Evolutionary conservation across 208 protist genomes (phyloP), one percentile per base, ranked within the genome.

Genomic region (Trypanosoma lewisi): DNA sequence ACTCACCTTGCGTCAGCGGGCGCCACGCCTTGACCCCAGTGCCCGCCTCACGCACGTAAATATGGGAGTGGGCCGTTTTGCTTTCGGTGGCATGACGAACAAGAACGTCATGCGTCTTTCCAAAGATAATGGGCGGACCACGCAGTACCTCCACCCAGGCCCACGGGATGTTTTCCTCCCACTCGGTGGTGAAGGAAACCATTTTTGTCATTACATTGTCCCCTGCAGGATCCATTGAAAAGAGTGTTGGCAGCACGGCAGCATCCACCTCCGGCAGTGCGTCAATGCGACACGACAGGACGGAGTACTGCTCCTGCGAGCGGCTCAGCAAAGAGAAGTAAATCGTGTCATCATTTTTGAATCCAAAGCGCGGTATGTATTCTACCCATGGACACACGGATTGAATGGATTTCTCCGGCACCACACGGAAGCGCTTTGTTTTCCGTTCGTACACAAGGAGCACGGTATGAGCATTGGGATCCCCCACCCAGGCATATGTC

Each of bases 291-390:
- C 78, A 88, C 19, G 78, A 85, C 23, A 93, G 25, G 23, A 90
- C 60, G 42, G 68, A 82, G 50, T 77, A 79, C 16, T 78, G 48
- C 61, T 93, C 84, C 67, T 96, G 89, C 19, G 72, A 71, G 34
- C 86, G 81, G 57, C 75, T 82, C 21, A 93, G 62, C 11, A 88
- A 59, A 11, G 74, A 78, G 7, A 93, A 45, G 47, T 91, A 93
- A 51, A 96, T 61, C 9, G 65, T 75, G 8, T 87, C 72, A 0
- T 67, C 58, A 63, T 80, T 61, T 62, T 87, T 92, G 64, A 91
- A 93, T 45, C 87, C 89, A 59, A 93, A 92, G 44, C 85, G 86
- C 17, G 82, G 76, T 37, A 91, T 75, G 75, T 96, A 96, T 70
- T 96, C 89, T 25, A 67, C 56, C 83, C 80, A 89, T 41, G 82